Base-by-base conservation (phyloP, 495 filamentous ascomycete genomes). In the Lentithecium fluviatile region DNA sequence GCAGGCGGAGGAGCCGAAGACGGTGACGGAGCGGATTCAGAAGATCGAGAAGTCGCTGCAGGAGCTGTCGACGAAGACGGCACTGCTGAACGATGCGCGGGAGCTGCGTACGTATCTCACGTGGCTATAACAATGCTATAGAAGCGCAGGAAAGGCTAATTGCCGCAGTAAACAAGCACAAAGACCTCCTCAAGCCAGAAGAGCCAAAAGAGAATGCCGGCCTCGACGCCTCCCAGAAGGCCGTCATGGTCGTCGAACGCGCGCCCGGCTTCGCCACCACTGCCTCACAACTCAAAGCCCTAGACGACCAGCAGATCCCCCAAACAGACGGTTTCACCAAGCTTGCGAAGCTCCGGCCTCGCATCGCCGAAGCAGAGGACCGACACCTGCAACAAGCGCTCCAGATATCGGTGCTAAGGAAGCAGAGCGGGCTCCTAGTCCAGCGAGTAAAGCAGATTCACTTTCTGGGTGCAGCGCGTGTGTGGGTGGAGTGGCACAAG, bases 401-500 rank as follows among this genome's bases (percentile, higher is more conserved):
- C 21, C 81, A 88, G 63, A 83, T 96, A 34, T 83, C 85, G 24
- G 84, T 84, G 58, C 71, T 98, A 58, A 72, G 91, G 47, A 77
- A 79, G n/a, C 78, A 88, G 19, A 95, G 83, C 56, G 92, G 91
- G 56, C 71, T 72, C 23, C 74, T 85, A n/a, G 70, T 97, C 55
- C 82, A 90, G 72, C 73, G 81, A 17, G 96, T 91, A 90, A 93
- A 95, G 75, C 84, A 91, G 66, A 73, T 84, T 23, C 80, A 84
- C 12, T 76, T 93, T 52, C 71, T 95, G 38, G 80, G 82, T 13
- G 82, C 81, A 64, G 85, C 87, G 0, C 83, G 87, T 61, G 85
- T 79, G 55, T 88, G 90, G 79, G 85, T 85, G 11, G 87, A 89
- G 38, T 85, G 85, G 67, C 89, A 95, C 73, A 81, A 80, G 5